Base-by-base conservation (phyloP, 228 moss, liverwort and hornwort genomes). In the Sphagnum fallax region DNA sequence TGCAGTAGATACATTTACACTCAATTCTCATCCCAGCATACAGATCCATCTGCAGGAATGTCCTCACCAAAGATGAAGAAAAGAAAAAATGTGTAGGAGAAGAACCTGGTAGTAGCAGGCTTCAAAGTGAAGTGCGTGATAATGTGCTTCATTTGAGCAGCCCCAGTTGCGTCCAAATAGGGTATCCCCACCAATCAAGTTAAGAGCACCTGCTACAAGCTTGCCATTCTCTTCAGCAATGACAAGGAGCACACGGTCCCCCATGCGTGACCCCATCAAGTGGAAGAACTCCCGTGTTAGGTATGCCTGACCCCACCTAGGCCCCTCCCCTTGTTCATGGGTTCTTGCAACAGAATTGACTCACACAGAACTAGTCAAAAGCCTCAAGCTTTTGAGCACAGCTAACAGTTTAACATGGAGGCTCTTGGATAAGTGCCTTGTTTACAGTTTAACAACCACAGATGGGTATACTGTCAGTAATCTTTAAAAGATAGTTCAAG, bases 251-350 rank as follows among this genome's bases (percentile, higher is more conserved):
- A 98, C 94, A 14, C 82, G 85, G 53, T 98, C 94, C 50, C 98
- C 88, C 90, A 98, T 87, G 67, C 98, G 92, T 70, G 92, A 91
- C 51, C 98, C 98, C 86, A 98, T 61, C 59, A 92, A 77, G 71
- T 94, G 98, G 65, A 98, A 98, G 75, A 98, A 98, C 65, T 98
- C 98, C 60, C 92, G 83, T 50, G 98, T 89, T 61, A 98, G 82
- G 74, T 98, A 98, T 48, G 98, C 98, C 72, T 98, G 98, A 63
- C 98, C 98, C 98, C 98, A 98, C 84, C 97, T 98, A 76, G 71
- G 53, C 51, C 52, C 62, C 12, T 55, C 55, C 55, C 55, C 55
- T 55, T 12, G 12, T 55, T 55, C 55, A 32, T 32, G 32, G 32
- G 32, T 32, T 32, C 32, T 32, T 32, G 32, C 32, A 32, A 32